Base-by-base conservation (phyloP, 2,329 filamentous ascomycete genomes). In the Aspergillus aculeatinus region DNA sequence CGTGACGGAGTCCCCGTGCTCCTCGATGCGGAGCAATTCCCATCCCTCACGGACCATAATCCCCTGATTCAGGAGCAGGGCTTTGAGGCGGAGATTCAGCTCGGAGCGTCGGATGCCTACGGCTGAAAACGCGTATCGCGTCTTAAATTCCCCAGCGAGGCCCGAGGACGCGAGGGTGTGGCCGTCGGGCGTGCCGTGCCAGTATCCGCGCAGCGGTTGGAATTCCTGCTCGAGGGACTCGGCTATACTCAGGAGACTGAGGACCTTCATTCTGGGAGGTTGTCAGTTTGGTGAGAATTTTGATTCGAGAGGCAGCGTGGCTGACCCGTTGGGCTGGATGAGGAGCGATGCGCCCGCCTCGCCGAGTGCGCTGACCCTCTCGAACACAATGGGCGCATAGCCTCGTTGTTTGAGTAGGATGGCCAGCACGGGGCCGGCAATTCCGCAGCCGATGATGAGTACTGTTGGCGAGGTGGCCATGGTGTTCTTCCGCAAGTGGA, bases 301-400 rank as follows among this genome's bases (percentile, higher is more conserved):
- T 10, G 39, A 7, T 48, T 9, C 4, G 25, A 21, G n/a, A 16
- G 27, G 16, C 5, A 9, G 4, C 5, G 4, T 11, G n/a, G 12
- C 29, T 19, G 19, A 47, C 57, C 57, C 57, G 5, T 59, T 59
- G 4, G 57, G 57, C 47, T 50, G 35, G 3, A 59, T 47, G 44
- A 59, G 49, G 12, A 59, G 16, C 7, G 57, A 59, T 35, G 57
- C 57, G 7, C 57, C 57, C 4, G 57, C 57, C n/a, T 59, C 57
- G 10, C 57, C 51, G 4, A 59, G 47, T 5, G 25, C n/a, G 14
- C 25, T 12, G 23, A 59, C 57, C 16, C 55, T 59, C 33, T 59
- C 57, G 21, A 59, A 59, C 2, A 59, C 51, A 7, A 59, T 51
- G 3, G 51, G 31, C 19, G 31, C 44, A 48, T 59, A 59, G 14